Evolutionary conservation across 495 filamentous ascomycete species (phyloP).

Genomic region (Hyaloscypha bicolor): DNA sequence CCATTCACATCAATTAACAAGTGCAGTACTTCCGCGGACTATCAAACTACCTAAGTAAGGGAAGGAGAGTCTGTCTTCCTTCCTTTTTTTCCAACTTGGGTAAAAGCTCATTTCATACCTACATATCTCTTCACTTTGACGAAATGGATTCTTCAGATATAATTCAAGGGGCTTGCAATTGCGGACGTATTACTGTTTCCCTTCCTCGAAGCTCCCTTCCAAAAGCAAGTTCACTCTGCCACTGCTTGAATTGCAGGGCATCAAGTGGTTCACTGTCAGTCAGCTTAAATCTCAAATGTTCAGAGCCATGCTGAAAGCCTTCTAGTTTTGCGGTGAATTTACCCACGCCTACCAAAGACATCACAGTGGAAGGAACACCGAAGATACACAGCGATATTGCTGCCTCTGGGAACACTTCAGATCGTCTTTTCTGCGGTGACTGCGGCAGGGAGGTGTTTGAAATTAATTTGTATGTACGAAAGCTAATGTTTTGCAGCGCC

Average conservation of each 20-base stretch:
- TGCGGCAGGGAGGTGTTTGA: conserved; percentile 19
- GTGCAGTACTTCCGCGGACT: background rate
- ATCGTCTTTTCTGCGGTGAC: conserved; percentile 19
- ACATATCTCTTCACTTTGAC: background rate
- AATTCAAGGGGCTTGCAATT: conserved; percentile 19
- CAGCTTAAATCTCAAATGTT: background rate
- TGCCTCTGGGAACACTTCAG: conserved; percentile 12
- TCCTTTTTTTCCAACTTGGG: too few species aligned
- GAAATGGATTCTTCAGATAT: conserved; percentile 2
- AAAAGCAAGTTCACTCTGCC: conserved; percentile 6
- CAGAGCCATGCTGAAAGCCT: background rate
- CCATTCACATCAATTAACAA: background rate
- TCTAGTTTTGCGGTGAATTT: conserved; percentile 15
- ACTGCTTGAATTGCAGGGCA: conserved; percentile 20
- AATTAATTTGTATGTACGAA: background rate
- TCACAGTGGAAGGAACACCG: conserved; percentile 10
- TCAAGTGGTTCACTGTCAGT: conserved; percentile 19
- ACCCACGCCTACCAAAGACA: conserved; percentile 8
- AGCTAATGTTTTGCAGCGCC: conserved; percentile 1
- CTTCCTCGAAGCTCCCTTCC: conserved; percentile 13
- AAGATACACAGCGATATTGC: conserved; percentile 13
- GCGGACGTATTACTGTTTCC: conserved; percentile 14
- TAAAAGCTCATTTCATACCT: background rate
- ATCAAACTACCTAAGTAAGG: background rate
- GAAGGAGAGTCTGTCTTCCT: background rate